phyloP scores from a whole-genome alignment of 805 yeast genomes.

The Metschnikowia santaceciliae region DNA sequence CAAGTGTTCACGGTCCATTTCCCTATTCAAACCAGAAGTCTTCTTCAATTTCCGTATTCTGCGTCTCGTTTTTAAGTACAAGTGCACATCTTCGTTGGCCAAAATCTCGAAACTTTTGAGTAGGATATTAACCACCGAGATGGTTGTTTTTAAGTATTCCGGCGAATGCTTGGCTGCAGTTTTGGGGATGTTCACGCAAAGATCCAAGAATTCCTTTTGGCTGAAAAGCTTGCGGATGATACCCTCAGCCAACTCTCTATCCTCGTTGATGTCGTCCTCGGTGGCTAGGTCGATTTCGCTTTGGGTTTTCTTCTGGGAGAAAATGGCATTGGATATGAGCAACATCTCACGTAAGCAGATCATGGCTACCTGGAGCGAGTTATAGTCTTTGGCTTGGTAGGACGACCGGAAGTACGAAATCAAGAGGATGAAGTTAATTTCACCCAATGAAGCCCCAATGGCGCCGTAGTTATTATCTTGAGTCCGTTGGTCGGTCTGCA shows the following conservation, averaged over 20 bases:
- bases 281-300: slow-evolving; percentile 14
- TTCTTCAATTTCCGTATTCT: slow-evolving; percentile 30
- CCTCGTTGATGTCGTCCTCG: slow-evolving; percentile 43
- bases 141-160: slow-evolving; percentile 53
- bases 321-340: slow-evolving; percentile 42
- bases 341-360: slow-evolving; percentile 63
- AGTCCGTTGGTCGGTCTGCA: slow-evolving; percentile 3
- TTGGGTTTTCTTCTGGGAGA: slow-evolving; percentile 21
- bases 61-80: slow-evolving; percentile 46
- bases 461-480: slow-evolving; percentile 34
- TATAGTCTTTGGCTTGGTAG: slow-evolving; percentile 44
- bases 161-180: slow-evolving; percentile 62
- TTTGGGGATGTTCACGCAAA: slow-evolving; percentile 57
- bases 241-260: slow-evolving; percentile 48
- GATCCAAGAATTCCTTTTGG: slow-evolving; percentile 53
- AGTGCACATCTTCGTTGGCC: slow-evolving; percentile 51
- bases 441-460: slow-evolving; percentile 55
- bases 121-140: slow-evolving; percentile 62
- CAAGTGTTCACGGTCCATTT: slow-evolving; percentile 17
- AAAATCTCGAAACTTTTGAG: slow-evolving; percentile 66
- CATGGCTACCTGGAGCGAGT: slow-evolving; percentile 66
- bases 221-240: slow-evolving; percentile 68
- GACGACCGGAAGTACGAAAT: slow-evolving; percentile 44
- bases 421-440: slow-evolving; percentile 55
- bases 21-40: slow-evolving; percentile 16